These are phyloP conservation scores for Mortierella sp. DNA, from an alignment of 371 early-diverging fungal species.

Conservation along the genomic window DNA sequence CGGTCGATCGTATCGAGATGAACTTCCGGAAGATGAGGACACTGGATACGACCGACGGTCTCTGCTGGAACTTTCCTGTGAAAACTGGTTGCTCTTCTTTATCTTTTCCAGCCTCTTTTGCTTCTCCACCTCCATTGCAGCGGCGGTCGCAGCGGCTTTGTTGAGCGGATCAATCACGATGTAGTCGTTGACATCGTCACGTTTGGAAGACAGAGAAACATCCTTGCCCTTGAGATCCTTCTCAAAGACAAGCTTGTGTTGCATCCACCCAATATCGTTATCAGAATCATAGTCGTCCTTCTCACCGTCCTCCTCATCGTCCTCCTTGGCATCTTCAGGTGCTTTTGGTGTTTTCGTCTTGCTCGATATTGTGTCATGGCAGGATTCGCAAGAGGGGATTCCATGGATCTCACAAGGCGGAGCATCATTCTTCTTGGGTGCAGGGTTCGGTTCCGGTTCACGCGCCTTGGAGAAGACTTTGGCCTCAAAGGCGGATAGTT, in stretches of 20 bases:
- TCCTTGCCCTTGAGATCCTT: constrained; percentile 76
- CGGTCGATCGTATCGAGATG: constrained; percentile 9
- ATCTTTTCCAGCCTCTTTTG: constrained; percentile 17
- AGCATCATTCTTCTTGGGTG: constrained; percentile 44
- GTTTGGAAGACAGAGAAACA: constrained; percentile 61
- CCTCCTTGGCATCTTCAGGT: neutral
- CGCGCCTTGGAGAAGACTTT: constrained; percentile 44
- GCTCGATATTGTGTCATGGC: constrained; percentile 52
- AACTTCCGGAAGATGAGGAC: neutral
- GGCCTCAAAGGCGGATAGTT: constrained; percentile 59
- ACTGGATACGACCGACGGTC: constrained; percentile 8
- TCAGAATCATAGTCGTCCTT: constrained; percentile 45
- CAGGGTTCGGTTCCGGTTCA: constrained; percentile 39
- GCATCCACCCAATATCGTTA: constrained; percentile 74
- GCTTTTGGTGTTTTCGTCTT: constrained; percentile 6
- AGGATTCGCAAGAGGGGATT: constrained; percentile 75
- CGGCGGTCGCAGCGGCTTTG: constrained; percentile 34
- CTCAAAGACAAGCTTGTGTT: constrained; percentile 75
- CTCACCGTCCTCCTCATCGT: neutral
- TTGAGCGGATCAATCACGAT: constrained; percentile 78
- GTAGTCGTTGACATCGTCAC: constrained; percentile 77
- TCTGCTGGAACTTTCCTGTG: constrained; percentile 4
- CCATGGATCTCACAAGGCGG: constrained; percentile 71
- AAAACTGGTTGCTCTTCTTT: constrained; percentile 14
- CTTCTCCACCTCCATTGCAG: constrained; percentile 34